A percentile compares a stretch with the other conserved stretches of the same genome.
Conservation (phyloP, 148 eudicot genomes). For the Chenopodium formosanum region DNA sequence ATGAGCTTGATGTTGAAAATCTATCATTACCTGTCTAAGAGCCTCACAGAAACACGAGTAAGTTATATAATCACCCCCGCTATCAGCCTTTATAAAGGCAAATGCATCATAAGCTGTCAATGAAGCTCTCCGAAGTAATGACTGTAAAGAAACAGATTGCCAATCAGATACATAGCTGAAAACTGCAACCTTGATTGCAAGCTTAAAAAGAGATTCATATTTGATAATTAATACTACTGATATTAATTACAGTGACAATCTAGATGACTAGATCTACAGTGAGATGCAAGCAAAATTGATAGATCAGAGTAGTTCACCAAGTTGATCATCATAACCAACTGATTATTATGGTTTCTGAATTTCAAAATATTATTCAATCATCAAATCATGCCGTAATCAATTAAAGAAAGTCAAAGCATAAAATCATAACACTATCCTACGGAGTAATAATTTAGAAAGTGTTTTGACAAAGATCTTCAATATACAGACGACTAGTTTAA, state of each 20-base stretch:
- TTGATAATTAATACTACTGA: too few relatives aligned
- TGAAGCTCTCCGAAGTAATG: slow-evolving; percentile 74
- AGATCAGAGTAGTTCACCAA: neutral
- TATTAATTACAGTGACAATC: neutral
- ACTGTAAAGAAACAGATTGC: slow-evolving; percentile 39
- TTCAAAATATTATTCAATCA: neutral
- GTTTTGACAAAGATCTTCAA: neutral
- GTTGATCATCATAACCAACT: neutral
- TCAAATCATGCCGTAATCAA: neutral
- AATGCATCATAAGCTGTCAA: slow-evolving; percentile 74
- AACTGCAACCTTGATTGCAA: neutral
- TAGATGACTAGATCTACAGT: neutral
- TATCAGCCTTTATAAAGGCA: slow-evolving; percentile 74
- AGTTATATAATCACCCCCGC: slow-evolving; percentile 61
- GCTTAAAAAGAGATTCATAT: too few relatives aligned
- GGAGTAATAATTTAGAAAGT: too few relatives aligned
- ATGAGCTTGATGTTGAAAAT: neutral
- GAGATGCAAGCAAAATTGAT: neutral
- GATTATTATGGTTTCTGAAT: neutral
- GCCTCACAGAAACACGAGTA: slow-evolving; percentile 78
- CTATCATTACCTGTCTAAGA: slow-evolving; percentile 55
- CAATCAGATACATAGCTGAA: neutral
- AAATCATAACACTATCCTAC: too few relatives aligned
- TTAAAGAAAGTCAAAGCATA: neutral
- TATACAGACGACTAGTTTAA: neutral